Conservation (phyloP, 1,139 yeast species). For the Pichia kudriavzevii region DNA sequence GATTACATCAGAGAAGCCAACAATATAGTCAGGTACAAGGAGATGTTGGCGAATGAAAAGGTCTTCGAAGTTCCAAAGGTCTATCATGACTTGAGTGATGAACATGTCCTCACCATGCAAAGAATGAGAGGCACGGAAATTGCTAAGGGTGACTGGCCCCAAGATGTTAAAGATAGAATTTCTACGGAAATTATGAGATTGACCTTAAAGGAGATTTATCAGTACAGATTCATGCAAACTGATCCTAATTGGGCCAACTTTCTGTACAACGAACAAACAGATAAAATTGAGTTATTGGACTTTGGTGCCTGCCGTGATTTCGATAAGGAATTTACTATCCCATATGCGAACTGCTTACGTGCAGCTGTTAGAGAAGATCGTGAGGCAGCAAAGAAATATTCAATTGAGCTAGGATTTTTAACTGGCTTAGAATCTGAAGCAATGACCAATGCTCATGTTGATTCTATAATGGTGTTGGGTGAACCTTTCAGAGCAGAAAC, state of each 20-base stretch:
- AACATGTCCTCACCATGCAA: constrained; percentile 85
- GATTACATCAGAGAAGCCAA: constrained; percentile 89
- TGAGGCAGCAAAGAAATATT: constrained; percentile 53
- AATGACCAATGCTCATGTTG: constrained; percentile 90
- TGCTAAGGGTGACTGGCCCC: constrained; percentile 69
- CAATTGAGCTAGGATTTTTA: constrained; percentile 73
- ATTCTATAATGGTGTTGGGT: constrained; percentile 82
- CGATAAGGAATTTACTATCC: constrained; percentile 54
- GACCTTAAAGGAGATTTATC: constrained; percentile 76
- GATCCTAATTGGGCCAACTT: constrained; percentile 99
- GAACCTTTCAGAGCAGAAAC: constrained; percentile 76
- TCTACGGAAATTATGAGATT: constrained; percentile 83
- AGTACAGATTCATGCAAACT: constrained; percentile 90
- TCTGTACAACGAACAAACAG: constrained; percentile 54
- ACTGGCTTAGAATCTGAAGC: constrained; percentile 84
- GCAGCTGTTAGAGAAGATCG: constrained; percentile 73
- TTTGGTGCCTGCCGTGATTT: constrained; percentile 93
- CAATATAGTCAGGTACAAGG: constrained; percentile 62
- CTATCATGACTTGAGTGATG: constrained; percentile 68
- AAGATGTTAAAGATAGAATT: constrained; percentile 68
- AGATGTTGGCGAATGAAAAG: constrained; percentile 55
- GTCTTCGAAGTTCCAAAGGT: constrained; percentile 79
- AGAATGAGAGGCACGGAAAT: constrained; percentile 78
- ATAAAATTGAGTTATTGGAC: constrained; percentile 76
- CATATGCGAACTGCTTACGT: constrained; percentile 66